Evolutionary conservation across 441 rosid genomes (phyloP).

Genomic region (Aquilaria agallochum): DNA sequence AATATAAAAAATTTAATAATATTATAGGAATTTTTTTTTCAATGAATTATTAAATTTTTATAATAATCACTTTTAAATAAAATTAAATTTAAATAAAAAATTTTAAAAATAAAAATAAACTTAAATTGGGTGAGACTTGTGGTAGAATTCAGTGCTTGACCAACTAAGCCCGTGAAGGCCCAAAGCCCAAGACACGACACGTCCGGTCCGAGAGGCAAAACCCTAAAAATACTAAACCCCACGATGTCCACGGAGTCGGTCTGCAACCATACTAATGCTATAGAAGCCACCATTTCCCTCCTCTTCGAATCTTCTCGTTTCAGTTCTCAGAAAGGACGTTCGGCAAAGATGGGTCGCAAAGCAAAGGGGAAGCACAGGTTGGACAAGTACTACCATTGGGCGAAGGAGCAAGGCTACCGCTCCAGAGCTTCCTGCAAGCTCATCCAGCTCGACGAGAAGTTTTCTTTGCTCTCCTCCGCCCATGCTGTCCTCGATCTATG

Average conservation of each 20-base stretch:
- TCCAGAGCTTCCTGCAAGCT: constrained; percentile 94
- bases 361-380: constrained; percentile 81
- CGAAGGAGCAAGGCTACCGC: constrained; percentile 91
- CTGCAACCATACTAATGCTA: not conserved
- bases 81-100: too few species aligned
- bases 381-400: constrained; percentile 72
- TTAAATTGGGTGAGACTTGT: too few species aligned
- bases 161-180: too few species aligned
- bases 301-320: not conserved
- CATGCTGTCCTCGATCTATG: constrained; percentile 87
- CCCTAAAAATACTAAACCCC: constrained; percentile 9
- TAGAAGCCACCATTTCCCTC: not conserved
- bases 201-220: not conserved
- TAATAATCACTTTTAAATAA: too few species aligned
- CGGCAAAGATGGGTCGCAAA: constrained; percentile 48
- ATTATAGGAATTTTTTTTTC: too few species aligned
- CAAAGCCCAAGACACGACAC: too few species aligned
- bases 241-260: not conserved
- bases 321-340: not conserved
- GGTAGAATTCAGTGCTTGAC: too few species aligned
- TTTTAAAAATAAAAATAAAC: too few species aligned
- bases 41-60: too few species aligned
- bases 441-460: constrained; percentile 70
- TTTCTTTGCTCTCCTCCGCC: constrained; percentile 57
- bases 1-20: too few species aligned